Evolutionary conservation across 371 early-diverging fungal species (phyloP), one percentile per base, ranked within the genome.

Genomic region (Lichtheimia ramosa): DNA sequence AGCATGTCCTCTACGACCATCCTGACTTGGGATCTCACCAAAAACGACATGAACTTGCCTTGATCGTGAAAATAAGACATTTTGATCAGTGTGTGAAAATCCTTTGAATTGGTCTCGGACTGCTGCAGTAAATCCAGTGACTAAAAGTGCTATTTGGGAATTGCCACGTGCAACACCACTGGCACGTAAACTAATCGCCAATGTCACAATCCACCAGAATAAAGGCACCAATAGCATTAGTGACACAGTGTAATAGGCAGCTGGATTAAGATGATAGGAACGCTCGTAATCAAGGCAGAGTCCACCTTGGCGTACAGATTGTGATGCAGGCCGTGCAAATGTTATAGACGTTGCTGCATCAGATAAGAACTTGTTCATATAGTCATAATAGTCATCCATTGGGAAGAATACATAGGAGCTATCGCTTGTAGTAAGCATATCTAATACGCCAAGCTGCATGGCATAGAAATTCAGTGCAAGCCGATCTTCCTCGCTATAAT

Each of bases 161-260:
- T 58, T 51, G 15, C 64, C 64, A 20, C 64, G 59, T 4, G 64
- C 54, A 21, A 64, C 53, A 4, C 64, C 64, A 54, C 57, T 59
- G 2, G 46, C 14, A 15, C 57, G 57, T 48, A 64, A 34, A 16
- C 54, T 43, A 13, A 56, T 34, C 7, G 51, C 42, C 64, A 59
- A 64, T 10, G 51, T 40, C 24, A 51, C 34, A 5, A 55, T 50
- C 64, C 64, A 64, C 59, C 59, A 64, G 13, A 59, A 7, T 0
- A 58, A 7, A 0, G 64, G 64, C 7, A 59, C 41, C 8, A 59
- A n/a, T 1, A 64, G 20, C n/a, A 42, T 40, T 2, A 53, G 16
- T 6, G 43, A 28, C 0, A 51, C 14, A 4, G 39, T 40, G 24
- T 48, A 55, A 25, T 48, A 48, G 5, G 39, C 18, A 2, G 46